These are phyloP conservation scores for Rhodotorula babjevae DNA, from an alignment of 768 basidiomycete genomes.

Conservation along the genomic window DNA sequence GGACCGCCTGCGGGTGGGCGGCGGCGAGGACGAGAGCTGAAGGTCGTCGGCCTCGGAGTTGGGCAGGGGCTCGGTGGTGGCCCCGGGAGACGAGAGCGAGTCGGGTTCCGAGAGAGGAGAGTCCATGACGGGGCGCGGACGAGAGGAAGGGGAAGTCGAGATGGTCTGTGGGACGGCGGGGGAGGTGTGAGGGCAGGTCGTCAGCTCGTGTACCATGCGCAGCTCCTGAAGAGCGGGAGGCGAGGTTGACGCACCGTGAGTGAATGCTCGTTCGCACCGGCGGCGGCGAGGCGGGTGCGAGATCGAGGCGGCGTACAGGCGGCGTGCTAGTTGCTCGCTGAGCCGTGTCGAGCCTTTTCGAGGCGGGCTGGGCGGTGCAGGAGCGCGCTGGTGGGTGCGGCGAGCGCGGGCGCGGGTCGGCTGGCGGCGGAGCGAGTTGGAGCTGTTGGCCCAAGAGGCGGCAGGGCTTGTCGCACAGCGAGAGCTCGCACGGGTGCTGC, in stretches of 20 bases:
- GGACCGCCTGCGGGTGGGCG: neutral
- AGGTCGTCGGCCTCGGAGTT: conserved; percentile 10
- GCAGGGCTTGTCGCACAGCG: no score
- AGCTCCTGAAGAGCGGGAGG: no score
- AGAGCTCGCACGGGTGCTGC: neutral
- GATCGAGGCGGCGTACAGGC: neutral
- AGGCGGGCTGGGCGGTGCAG: no score
- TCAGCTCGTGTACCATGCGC: neutral
- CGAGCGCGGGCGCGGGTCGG: neutral
- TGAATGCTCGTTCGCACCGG: no score
- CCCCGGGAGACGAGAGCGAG: conserved; percentile 36
- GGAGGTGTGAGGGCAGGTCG: neutral
- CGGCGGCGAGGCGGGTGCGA: no score
- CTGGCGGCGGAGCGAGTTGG: no score
- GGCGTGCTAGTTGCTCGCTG: neutral
- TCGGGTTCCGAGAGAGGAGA: conserved; percentile 33
- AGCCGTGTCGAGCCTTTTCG: neutral
- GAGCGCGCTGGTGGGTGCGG: neutral
- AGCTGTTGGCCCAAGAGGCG: neutral
- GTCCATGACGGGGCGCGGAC: conserved; percentile 5
- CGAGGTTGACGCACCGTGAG: no score
- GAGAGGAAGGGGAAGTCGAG: neutral
- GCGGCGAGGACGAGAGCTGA: conserved; percentile 6
- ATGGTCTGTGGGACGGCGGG: no score
- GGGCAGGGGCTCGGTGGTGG: conserved; percentile 35